A percentile compares a stretch with the other conserved stretches of the same genome.
Evolutionary conservation across 2,329 filamentous ascomycete species (phyloP).

Genomic region (Trichophyton benhamiae): DNA sequence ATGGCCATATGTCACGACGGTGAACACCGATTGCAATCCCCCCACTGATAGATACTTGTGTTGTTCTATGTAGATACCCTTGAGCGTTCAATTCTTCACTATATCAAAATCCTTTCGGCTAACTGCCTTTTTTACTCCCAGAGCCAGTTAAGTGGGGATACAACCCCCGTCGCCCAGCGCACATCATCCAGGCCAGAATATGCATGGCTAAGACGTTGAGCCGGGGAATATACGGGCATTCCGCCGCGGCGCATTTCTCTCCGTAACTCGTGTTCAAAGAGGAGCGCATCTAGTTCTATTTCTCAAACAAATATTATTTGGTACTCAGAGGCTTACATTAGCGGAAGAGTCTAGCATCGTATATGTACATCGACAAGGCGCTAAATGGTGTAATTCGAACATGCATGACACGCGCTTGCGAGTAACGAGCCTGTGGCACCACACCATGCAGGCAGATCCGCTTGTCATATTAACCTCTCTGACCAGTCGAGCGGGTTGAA

Average conservation of each 20-base stretch:
- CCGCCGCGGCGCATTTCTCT: background rate
- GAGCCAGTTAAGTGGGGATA: background rate
- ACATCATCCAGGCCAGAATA: background rate
- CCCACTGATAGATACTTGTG: background rate
- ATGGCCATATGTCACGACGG: background rate
- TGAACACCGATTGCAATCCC: background rate
- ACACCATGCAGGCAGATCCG: too few relatives aligned
- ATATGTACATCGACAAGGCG: too few relatives aligned
- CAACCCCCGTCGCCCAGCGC: background rate
- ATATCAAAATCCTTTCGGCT: background rate
- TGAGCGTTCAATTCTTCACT: background rate
- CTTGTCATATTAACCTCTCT: too few relatives aligned
- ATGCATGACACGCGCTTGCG: too few relatives aligned
- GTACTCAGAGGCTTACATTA: too few relatives aligned
- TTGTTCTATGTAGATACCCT: background rate
- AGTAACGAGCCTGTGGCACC: too few relatives aligned
- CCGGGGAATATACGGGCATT: background rate
- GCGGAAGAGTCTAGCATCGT: too few relatives aligned
- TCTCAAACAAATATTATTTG: too few relatives aligned
- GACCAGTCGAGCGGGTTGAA: too few relatives aligned
- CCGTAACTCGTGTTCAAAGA: background rate
- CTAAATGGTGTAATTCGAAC: too few relatives aligned
- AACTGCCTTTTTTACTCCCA: background rate
- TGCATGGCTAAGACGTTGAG: background rate
- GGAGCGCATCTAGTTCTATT: too few relatives aligned